These are phyloP conservation scores for Boletus patriciae DNA, from an alignment of 768 basidiomycete species.

Conservation along the genomic window DNA sequence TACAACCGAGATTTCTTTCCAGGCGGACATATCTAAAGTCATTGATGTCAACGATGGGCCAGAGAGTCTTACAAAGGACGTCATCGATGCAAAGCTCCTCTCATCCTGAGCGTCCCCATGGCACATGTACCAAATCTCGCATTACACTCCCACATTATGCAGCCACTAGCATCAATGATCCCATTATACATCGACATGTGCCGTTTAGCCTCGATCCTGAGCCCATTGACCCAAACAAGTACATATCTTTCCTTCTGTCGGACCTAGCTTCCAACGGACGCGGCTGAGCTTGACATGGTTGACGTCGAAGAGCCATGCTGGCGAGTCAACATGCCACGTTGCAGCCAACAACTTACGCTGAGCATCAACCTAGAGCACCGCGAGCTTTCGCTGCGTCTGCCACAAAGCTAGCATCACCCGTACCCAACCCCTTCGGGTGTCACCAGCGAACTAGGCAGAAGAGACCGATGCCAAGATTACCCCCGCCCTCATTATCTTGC, in stretches of 20 bases:
- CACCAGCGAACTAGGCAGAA: too few relatives aligned
- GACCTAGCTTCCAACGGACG: background rate
- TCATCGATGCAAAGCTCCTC: constrained; percentile 61
- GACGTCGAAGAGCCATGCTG: too few relatives aligned
- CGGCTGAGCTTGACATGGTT: background rate
- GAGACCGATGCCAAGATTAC: too few relatives aligned
- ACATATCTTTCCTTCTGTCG: constrained; percentile 4
- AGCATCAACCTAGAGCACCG: background rate
- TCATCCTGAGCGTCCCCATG: constrained; percentile 7
- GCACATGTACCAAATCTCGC: background rate
- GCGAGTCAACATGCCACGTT: background rate
- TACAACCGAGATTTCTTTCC: constrained; percentile 4
- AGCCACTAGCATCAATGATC: background rate
- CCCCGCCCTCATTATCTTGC: too few relatives aligned
- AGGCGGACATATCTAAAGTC: constrained; percentile 79
- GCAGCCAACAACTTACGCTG: too few relatives aligned
- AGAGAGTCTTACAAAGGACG: constrained; percentile 74
- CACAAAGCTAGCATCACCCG: background rate
- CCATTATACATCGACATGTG: background rate
- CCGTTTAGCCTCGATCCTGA: background rate
- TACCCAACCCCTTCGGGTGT: too few relatives aligned
- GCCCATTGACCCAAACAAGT: background rate
- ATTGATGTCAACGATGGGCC: constrained; percentile 81
- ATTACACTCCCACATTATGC: background rate
- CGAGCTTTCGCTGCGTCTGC: background rate